A percentile compares a stretch with the other conserved stretches of the same genome.
Evolutionary conservation across 305 asterid species (phyloP).

Genomic region (Fraxinus floribunda): DNA sequence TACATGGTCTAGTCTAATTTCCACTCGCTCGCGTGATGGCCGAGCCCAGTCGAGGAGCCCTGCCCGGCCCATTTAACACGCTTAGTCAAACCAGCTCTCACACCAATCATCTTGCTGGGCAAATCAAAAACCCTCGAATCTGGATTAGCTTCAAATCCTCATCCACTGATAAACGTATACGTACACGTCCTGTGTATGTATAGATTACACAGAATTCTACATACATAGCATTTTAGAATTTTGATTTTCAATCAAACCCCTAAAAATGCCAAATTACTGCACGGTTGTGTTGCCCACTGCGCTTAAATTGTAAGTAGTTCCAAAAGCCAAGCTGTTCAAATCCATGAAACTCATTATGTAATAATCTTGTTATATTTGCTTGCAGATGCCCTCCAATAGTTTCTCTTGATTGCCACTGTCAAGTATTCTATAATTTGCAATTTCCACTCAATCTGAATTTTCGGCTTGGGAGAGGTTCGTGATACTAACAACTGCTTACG

Average conservation of each 20-base stretch:
- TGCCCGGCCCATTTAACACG: neutral
- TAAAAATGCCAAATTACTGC: conserved; percentile 29
- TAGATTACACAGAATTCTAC: conserved; percentile 2
- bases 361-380: conserved; percentile 11
- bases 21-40: neutral
- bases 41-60: neutral
- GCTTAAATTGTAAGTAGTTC: conserved; percentile 32
- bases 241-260: neutral
- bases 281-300: conserved; percentile 24
- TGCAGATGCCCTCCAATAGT: conserved; percentile 38
- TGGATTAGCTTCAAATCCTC: conserved; percentile 1
- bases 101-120: neutral
- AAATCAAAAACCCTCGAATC: neutral
- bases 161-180: neutral
- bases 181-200: neutral
- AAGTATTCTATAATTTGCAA: conserved; percentile 21
- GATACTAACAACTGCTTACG: neutral
- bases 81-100: neutral
- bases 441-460: conserved; percentile 20
- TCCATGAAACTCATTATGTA: neutral
- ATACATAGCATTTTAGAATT: neutral
- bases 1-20: too few relatives aligned
- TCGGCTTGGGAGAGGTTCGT: conserved; percentile 1
- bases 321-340: neutral
- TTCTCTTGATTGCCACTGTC: conserved; percentile 33